A percentile compares a stretch with the other conserved stretches of the same genome.
phyloP scores from a whole-genome alignment of 2,329 filamentous ascomycete genomes.

The Dactylellina haptotyla region DNA sequence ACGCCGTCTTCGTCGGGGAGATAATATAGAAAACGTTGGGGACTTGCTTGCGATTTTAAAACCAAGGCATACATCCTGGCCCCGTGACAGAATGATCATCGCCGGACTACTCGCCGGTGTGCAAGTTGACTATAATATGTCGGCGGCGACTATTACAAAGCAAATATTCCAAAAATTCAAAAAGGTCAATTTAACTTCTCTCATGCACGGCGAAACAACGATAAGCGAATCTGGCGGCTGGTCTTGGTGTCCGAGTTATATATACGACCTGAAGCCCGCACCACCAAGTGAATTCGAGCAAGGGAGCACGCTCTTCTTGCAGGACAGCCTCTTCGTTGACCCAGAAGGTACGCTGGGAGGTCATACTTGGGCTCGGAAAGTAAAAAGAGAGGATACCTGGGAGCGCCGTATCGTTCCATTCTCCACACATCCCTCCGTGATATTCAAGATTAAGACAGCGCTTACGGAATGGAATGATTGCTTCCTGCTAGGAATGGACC shows the following conservation, averaged over 20 bases:
- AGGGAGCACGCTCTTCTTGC: background rate
- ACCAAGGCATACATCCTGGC: conserved; percentile 57
- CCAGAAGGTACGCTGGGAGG: conserved; percentile 2
- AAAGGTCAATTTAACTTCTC: conserved; percentile 6
- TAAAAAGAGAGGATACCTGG: background rate
- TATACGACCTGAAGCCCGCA: conserved; percentile 24
- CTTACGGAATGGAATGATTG: conserved; percentile 27
- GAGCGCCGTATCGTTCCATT: conserved; percentile 19
- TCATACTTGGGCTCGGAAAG: background rate
- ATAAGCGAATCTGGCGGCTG: conserved; percentile 17
- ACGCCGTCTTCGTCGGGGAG: conserved; percentile 23
- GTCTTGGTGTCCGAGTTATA: conserved; percentile 34
- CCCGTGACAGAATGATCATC: conserved; percentile 56
- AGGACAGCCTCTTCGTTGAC: background rate
- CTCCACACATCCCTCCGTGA: conserved; percentile 16
- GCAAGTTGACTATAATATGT: conserved; percentile 10
- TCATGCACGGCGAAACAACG: conserved; percentile 22
- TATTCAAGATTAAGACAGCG: conserved; percentile 13
- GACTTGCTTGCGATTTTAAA: conserved; percentile 56
- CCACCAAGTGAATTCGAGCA: conserved; percentile 13
- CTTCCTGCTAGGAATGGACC: background rate
- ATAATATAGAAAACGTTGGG: conserved; percentile 31
- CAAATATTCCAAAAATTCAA: conserved; percentile 24
- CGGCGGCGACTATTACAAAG: conserved; percentile 10
- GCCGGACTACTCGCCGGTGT: conserved; percentile 56